These are phyloP conservation scores for Neospermospora avenae DNA, from an alignment of 2,329 filamentous ascomycete genomes.

Conservation along the genomic window DNA sequence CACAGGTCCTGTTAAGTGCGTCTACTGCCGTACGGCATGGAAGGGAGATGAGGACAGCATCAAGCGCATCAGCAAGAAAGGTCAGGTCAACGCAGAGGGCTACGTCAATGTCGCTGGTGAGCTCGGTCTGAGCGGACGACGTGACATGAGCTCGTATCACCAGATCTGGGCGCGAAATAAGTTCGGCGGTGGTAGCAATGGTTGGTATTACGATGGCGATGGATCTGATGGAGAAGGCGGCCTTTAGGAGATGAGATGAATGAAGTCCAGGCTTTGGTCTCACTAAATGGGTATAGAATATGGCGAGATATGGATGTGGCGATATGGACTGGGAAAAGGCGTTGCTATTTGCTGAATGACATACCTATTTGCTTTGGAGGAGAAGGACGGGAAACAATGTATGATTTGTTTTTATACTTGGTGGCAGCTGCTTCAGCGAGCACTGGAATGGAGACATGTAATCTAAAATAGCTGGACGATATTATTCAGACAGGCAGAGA, in stretches of 20 bases:
- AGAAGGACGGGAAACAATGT: neutral
- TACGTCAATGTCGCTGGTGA: slow-evolving; percentile 61
- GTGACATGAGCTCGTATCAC: slow-evolving; percentile 43
- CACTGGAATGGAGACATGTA: neutral
- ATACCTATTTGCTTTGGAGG: slow-evolving; percentile 10
- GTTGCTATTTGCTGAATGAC: neutral
- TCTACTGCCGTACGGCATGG: slow-evolving; percentile 59
- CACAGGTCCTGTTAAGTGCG: slow-evolving; percentile 48
- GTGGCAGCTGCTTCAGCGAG: neutral
- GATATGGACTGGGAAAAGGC: neutral
- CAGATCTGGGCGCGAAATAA: slow-evolving; percentile 23
- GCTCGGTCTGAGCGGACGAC: slow-evolving; percentile 51
- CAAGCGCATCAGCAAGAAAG: slow-evolving; percentile 43
- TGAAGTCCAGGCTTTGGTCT: no score
- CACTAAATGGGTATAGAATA: no score
- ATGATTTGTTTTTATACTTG: neutral
- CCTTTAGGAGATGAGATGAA: no score
- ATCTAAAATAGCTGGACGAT: no score
- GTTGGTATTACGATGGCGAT: no score
- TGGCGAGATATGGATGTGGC: neutral
- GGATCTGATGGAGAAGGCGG: no score
- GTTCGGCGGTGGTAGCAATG: slow-evolving; percentile 6
- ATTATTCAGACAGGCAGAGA: no score
- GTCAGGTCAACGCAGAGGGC: slow-evolving; percentile 46
- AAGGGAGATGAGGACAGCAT: slow-evolving; percentile 42